A percentile compares a stretch with the other conserved stretches of the same genome.
Conservation (phyloP, 1,284 basidiomycete genomes). For the Malassezia slooffiae region DNA sequence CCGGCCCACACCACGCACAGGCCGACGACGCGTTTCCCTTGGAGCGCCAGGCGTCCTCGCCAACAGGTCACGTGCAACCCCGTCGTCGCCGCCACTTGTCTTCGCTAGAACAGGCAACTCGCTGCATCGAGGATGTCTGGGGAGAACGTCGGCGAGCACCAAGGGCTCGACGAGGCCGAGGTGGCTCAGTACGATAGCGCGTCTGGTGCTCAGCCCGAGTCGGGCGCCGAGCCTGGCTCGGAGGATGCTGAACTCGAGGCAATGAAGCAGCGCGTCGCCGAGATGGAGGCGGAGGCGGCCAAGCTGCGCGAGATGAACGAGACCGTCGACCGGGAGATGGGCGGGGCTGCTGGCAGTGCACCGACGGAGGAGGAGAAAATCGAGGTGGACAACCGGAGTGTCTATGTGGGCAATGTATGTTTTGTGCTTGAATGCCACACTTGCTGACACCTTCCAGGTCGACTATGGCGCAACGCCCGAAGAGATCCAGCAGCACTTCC, state of each 20-base stretch:
- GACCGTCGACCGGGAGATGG: slow-evolving; percentile 64
- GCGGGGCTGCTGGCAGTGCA: slow-evolving; percentile 46
- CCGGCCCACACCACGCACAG: too few species aligned
- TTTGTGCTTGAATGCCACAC: neutral
- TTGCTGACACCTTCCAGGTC: slow-evolving; percentile 58
- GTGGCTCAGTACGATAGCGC: too few species aligned
- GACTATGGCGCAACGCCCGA: slow-evolving; percentile 96
- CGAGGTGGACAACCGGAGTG: slow-evolving; percentile 70
- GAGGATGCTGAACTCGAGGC: slow-evolving; percentile 49
- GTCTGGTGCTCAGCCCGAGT: slow-evolving; percentile 6
- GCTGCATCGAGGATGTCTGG: too few species aligned
- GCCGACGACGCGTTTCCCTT: too few species aligned
- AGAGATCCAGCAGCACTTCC: slow-evolving; percentile 95
- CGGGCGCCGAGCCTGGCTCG: neutral
- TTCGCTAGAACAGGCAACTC: too few species aligned
- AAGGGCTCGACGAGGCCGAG: too few species aligned
- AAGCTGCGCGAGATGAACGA: slow-evolving; percentile 82
- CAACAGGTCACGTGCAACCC: too few species aligned
- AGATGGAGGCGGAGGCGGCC: slow-evolving; percentile 82
- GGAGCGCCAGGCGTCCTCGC: too few species aligned
- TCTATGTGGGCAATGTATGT: slow-evolving; percentile 94
- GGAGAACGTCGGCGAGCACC: too few species aligned
- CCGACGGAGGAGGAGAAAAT: slow-evolving; percentile 49
- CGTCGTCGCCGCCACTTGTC: too few species aligned
- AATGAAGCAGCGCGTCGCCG: slow-evolving; percentile 68